Conservation (phyloP, 257 asterid species). For the Mitragyna speciosa region DNA sequence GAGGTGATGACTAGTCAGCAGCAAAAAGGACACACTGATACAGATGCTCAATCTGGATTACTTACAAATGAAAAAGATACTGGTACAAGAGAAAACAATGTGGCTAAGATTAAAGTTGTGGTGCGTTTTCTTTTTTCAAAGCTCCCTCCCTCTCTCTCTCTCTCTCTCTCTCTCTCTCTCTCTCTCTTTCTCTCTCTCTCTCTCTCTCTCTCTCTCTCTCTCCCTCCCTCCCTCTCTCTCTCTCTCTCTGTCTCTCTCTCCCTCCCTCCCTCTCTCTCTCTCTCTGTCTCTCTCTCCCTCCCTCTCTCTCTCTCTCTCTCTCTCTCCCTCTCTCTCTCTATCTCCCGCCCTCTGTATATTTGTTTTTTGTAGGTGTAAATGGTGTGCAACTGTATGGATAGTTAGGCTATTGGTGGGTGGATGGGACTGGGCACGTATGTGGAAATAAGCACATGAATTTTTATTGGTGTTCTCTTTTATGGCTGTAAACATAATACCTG, state of each 20-base stretch:
- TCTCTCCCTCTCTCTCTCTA: conserved; percentile 5
- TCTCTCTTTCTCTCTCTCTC: background rate
- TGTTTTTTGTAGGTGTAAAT: background rate
- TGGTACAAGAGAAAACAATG: conserved; percentile 76
- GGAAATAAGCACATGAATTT: background rate
- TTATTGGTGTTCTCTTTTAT: background rate
- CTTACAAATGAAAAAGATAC: conserved; percentile 56
- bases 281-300: background rate
- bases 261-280: background rate
- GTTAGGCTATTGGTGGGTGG: background rate
- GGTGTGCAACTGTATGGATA: background rate
- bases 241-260: background rate
- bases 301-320: background rate
- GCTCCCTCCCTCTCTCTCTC: background rate
- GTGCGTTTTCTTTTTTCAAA: conserved; percentile 41
- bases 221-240: background rate
- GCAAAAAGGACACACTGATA: conserved; percentile 54
- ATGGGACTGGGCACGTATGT: background rate
- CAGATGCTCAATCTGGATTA: conserved; percentile 53
- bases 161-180: background rate
- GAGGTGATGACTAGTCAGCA: conserved; percentile 55
- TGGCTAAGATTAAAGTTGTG: conserved; percentile 98
- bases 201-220: background rate
- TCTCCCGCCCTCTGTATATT: too few species aligned
- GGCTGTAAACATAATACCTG: background rate